Percentiles rank a stretch among this genome's conserved stretches.
Conservation (phyloP, 2,329 filamentous ascomycete species). For the Fonsecaea multimorphosa region DNA sequence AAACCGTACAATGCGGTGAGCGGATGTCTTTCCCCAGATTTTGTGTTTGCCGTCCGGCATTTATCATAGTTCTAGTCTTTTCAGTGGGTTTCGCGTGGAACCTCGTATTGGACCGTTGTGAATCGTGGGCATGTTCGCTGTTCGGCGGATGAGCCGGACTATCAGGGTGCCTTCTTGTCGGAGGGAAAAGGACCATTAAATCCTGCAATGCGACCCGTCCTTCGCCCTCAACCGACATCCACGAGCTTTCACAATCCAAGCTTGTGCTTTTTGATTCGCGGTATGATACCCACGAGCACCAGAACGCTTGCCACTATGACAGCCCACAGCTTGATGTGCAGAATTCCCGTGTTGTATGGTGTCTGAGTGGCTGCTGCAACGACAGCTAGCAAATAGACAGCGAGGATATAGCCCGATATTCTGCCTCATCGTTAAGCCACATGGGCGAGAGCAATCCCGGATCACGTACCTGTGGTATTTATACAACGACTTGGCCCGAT, state of each 20-base stretch:
- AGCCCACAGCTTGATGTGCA: constrained; percentile 78
- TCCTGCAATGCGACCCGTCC: background rate
- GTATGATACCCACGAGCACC: constrained; percentile 72
- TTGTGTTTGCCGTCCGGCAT: background rate
- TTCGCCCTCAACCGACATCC: background rate
- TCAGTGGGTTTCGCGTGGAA: background rate
- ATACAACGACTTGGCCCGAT: constrained; percentile 81
- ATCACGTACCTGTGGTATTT: constrained; percentile 71
- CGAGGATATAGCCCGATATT: constrained; percentile 73
- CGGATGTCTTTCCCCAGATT: background rate
- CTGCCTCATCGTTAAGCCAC: constrained; percentile 49
- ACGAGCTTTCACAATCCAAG: constrained; percentile 61
- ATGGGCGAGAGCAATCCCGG: background rate
- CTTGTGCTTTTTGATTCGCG: constrained; percentile 82
- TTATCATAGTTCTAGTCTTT: background rate
- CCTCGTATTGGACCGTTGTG: background rate
- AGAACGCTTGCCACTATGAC: constrained; percentile 70
- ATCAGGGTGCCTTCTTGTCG: background rate
- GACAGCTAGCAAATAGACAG: constrained; percentile 74
- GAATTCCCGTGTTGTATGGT: constrained; percentile 69
- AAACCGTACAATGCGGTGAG: background rate
- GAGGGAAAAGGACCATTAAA: background rate
- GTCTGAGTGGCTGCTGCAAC: constrained; percentile 78
- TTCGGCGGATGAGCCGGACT: background rate
- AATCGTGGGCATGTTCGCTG: background rate